Evolutionary conservation across 2,329 filamentous ascomycete genomes (phyloP), one percentile per base, ranked within the genome.

Genomic region (Podosphaera leucotricha): DNA sequence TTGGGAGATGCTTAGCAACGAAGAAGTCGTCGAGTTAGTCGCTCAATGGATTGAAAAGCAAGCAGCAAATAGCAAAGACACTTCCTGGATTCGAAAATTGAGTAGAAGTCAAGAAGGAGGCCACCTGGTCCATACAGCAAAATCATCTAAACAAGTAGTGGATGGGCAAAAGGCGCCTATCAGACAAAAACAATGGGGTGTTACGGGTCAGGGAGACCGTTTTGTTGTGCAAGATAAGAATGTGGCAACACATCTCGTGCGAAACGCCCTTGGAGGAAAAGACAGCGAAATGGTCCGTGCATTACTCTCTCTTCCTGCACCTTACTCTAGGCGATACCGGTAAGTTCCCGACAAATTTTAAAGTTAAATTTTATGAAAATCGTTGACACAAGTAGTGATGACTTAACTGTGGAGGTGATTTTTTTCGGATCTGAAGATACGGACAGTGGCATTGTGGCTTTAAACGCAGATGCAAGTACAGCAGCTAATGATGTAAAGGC

Each of bases 1-100:
- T 0, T 98, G 90, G 90, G 90, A 98, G 63, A 95, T 95, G 90
- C 69, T 98, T 48, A 94, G 84, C 41, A 98, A 95, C 55, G 90
- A 98, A 58, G 90, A 98, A 64, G 90, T 94, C 1, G 81, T 98
- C 43, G 90, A 90, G 0, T 72, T 98, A 2, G 90, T 98, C 3
- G 92, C 87, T 15, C 84, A 92, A 60, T 98, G 90, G 90, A 75
- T 98, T 41, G 90, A 98, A 60, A 75, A 73, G 19, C 80, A 94
- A 58, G 65, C 30, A 42, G 30, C 48, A 18, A 50, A 53, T 11
- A 42, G 38, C 6, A 55, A 54, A 26, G 49, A 49, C 6, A 62
- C 59, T 42, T 65, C 61, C 46, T 77, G 78, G 2, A 90, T 82
- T 80, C 75, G 63, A 54, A 75, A 68, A 57, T 62, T 76, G 46